Base-by-base conservation (phyloP, 2,329 filamentous ascomycete genomes). In the Paradendryphiella salina region DNA sequence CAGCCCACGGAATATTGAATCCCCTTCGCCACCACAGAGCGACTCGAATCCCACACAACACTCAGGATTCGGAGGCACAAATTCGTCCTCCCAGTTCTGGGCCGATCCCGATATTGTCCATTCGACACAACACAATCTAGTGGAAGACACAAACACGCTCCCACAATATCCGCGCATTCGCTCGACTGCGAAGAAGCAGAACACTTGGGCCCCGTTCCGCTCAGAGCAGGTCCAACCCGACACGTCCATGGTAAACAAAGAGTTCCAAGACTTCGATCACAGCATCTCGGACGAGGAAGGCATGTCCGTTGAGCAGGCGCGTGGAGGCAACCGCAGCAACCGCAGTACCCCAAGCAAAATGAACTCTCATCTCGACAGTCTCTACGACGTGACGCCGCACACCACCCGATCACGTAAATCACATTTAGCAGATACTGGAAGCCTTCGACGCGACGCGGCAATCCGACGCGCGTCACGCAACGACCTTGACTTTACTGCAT, bases 221-320 rank as follows among this genome's bases (percentile, higher is more conserved):
- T 69, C 71, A 3, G 73, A 76, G 48, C 66, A 62, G 17, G 59
- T 61, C 15, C 61, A 67, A 37, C 65, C 64, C 2, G 66, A 73
- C 43, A 74, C 71, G 4, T 74, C 72, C 11, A 70, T 73, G 64
- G 65, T 74, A 18, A 68, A 70, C 55, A 73, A 70, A 38, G 63
- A 73, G 29, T 75, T 76, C 38, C 57, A 60, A 26, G 73, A 75
- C 54, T 75, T 75, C 50, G 70, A 73, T 23, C 76, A 78, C 14
- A 71, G 73, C 47, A 47, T 66, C 9, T 69, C 69, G 3, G 71
- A 75, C 10, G 75, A 80, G 33, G 75, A 78, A 41, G 76, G 75
- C 43, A 73, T 79, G 52, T 84, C 82, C 2, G 75, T 86, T 48
- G 83, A 86, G 62, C 66, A 83, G 26, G 82, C 80, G 37, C 77